These are phyloP conservation scores for Lachnellula subtilissima DNA, from an alignment of 2,329 filamentous ascomycete genomes.

Conservation along the genomic window DNA sequence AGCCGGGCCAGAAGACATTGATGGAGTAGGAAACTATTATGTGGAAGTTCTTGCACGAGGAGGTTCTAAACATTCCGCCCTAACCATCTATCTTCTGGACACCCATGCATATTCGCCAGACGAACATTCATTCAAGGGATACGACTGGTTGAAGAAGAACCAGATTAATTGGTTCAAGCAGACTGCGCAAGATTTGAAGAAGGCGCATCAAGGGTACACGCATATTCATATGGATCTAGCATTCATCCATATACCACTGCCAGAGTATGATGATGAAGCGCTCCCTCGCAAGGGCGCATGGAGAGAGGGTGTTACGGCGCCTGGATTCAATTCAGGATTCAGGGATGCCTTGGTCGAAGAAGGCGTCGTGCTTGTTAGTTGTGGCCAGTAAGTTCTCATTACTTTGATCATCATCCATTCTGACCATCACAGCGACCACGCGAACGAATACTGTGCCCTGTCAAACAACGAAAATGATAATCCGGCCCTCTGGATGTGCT, in stretches of 20 bases:
- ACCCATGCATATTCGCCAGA: conserved; percentile 90
- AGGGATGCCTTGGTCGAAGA: conserved; percentile 82
- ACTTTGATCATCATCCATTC: neutral
- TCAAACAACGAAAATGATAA: conserved; percentile 35
- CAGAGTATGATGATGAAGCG: conserved; percentile 68
- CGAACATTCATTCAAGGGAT: conserved; percentile 81
- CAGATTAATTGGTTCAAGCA: conserved; percentile 93
- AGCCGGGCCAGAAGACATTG: conserved; percentile 75
- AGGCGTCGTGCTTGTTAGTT: conserved; percentile 80
- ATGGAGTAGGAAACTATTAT: conserved; percentile 92
- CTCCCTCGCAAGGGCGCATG: conserved; percentile 64
- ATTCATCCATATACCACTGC: conserved; percentile 95
- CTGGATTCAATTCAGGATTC: conserved; percentile 87
- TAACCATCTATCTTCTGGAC: conserved; percentile 93
- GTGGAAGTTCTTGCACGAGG: conserved; percentile 83
- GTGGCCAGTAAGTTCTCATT: conserved; percentile 69
- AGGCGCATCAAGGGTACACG: conserved; percentile 76
- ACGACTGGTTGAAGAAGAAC: conserved; percentile 93
- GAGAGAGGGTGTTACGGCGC: conserved; percentile 82
- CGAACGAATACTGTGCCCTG: conserved; percentile 92
- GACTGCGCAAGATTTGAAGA: conserved; percentile 69
- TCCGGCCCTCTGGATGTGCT: conserved; percentile 96
- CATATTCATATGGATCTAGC: conserved; percentile 93
- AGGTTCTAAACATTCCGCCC: conserved; percentile 75
- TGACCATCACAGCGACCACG: conserved; percentile 65